phyloP scores from a whole-genome alignment of 2,329 filamentous ascomycete species.

The Tolypocladium album region DNA sequence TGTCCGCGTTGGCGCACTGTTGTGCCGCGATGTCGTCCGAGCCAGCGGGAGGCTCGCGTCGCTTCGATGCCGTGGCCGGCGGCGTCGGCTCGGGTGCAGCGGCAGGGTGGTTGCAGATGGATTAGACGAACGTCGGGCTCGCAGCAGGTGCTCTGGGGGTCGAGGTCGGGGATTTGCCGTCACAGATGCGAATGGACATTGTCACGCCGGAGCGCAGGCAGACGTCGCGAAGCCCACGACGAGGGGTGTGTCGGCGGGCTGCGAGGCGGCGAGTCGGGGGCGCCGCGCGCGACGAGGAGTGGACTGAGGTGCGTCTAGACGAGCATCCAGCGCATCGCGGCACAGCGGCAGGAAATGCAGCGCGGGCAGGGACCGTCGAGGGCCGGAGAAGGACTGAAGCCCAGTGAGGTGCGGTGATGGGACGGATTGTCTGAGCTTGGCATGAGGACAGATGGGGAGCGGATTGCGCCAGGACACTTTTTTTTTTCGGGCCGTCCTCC shows the following conservation, averaged over 20 bases:
- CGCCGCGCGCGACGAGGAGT: neutral
- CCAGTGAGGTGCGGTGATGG: neutral
- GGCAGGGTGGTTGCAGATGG: neutral
- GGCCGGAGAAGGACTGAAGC: neutral
- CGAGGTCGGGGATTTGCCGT: slow-evolving; percentile 9
- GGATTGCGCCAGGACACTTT: neutral
- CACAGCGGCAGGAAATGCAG: neutral
- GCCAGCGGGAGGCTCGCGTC: neutral
- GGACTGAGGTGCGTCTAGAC: neutral
- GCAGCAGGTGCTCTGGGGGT: slow-evolving; percentile 5
- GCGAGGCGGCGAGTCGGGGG: neutral
- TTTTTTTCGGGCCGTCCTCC: neutral
- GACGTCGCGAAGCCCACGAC: neutral
- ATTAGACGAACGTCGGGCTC: slow-evolving; percentile 5
- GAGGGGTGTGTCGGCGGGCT: neutral
- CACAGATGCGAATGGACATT: slow-evolving; percentile 14
- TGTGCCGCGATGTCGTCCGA: neutral
- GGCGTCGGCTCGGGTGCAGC: neutral
- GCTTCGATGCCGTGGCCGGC: neutral
- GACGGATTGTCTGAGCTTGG: neutral
- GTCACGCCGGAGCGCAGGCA: slow-evolving; percentile 8
- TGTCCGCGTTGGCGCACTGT: neutral
- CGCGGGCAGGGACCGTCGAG: neutral
- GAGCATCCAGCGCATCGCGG: neutral
- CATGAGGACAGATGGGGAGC: slow-evolving; percentile 4